A percentile compares a stretch with the other conserved stretches of the same genome.
Evolutionary conservation across 352 stramenopile species (phyloP).

Genomic region (Halophytophthora batemanensis): DNA sequence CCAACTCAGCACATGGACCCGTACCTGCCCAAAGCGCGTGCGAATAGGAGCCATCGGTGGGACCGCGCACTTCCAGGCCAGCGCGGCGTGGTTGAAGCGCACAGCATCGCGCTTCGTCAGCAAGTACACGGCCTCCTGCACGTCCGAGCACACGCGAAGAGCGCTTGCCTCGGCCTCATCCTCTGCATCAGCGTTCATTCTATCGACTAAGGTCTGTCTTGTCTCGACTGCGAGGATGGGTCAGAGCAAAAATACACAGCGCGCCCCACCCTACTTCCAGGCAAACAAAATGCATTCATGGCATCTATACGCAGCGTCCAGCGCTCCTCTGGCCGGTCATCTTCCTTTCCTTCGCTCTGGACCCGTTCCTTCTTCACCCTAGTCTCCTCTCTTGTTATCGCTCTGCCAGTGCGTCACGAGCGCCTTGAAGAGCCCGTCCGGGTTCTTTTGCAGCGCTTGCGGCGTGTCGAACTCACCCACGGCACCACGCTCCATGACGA

Average conservation of each 20-base stretch:
- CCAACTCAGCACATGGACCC: not conserved
- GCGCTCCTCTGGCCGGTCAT: not conserved
- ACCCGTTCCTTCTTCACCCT: not conserved
- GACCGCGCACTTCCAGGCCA: slow-evolving; percentile 42
- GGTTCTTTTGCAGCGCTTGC: slow-evolving; percentile 56
- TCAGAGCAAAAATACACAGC: not conserved
- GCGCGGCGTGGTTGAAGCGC: slow-evolving; percentile 38
- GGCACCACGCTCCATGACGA: slow-evolving; percentile 92
- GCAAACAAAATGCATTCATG: slow-evolving; percentile 2
- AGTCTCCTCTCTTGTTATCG: slow-evolving; percentile 25
- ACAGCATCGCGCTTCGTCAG: slow-evolving; percentile 48
- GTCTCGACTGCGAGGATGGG: not conserved
- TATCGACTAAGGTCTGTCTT: not conserved
- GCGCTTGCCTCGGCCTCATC: not conserved
- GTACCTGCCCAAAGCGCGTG: slow-evolving; percentile 53
- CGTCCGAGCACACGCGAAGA: slow-evolving; percentile 24
- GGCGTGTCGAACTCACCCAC: slow-evolving; percentile 95
- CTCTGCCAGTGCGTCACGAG: slow-evolving; percentile 81
- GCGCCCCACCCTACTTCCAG: not conserved
- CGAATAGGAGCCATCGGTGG: slow-evolving; percentile 34
- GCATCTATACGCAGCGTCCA: too few species aligned
- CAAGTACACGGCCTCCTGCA: slow-evolving; percentile 50
- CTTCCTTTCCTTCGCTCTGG: slow-evolving; percentile 10
- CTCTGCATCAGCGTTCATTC: slow-evolving; percentile 2
- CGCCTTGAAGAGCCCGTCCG: slow-evolving; percentile 66